phyloP scores from a whole-genome alignment of 805 yeast genomes.

The Jamesozyma gamospora region DNA sequence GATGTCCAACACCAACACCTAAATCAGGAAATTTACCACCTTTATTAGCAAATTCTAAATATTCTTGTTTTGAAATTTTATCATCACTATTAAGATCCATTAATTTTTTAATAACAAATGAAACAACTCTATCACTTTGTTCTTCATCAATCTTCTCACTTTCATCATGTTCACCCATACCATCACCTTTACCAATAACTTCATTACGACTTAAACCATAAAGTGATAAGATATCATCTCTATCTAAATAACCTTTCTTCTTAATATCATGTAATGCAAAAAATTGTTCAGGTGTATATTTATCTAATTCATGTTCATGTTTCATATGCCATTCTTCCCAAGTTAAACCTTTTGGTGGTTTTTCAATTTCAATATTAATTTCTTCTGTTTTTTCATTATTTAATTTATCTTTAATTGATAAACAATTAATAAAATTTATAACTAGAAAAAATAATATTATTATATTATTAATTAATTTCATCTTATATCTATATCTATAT shows the following conservation, averaged over 20 bases:
- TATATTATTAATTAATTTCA: background rate
- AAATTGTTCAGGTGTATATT: slow-evolving; percentile 63
- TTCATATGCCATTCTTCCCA: slow-evolving; percentile 92
- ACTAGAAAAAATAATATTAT: background rate
- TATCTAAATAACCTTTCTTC: slow-evolving; percentile 45
- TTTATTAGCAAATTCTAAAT: slow-evolving; percentile 45
- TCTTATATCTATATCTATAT: no score
- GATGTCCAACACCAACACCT: slow-evolving; percentile 91
- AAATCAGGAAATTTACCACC: slow-evolving; percentile 83
- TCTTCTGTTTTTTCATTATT: slow-evolving; percentile 8
- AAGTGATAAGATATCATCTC: slow-evolving; percentile 59
- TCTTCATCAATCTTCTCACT: slow-evolving; percentile 49
- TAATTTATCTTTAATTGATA: background rate
- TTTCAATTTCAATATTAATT: slow-evolving; percentile 28
- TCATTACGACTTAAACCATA: slow-evolving; percentile 70
- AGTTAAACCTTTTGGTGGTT: slow-evolving; percentile 42
- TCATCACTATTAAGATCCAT: slow-evolving; percentile 63
- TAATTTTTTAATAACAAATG: slow-evolving; percentile 40
- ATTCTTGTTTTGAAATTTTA: slow-evolving; percentile 55
- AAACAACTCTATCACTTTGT: slow-evolving; percentile 44
- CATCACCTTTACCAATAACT: slow-evolving; percentile 81
- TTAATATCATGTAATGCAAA: slow-evolving; percentile 72
- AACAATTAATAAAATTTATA: background rate
- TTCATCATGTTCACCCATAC: slow-evolving; percentile 72
- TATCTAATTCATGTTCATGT: slow-evolving; percentile 72